Evolutionary conservation across 495 filamentous ascomycete species (phyloP), one percentile per base, ranked within the genome.

Genomic region (Daldinia loculata): DNA sequence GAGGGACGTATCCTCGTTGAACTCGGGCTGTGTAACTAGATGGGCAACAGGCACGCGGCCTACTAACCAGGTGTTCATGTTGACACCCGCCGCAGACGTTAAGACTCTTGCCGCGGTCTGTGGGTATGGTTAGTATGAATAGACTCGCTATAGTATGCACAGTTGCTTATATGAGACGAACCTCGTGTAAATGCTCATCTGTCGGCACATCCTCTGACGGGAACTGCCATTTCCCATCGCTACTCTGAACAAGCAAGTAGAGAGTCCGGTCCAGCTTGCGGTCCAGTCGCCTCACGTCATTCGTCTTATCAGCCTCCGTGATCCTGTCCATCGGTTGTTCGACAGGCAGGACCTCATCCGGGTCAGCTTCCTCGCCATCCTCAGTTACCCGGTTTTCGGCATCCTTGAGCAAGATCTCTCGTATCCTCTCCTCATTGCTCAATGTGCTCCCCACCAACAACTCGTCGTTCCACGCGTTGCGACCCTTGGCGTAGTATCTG

Each of bases 11-110:
- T 77, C 74, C 24, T 82, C 77, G 43, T 75, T 75, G 41, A 80
- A 67, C 41, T 67, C 74, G 69, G 77, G 86, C 77, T 77, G 80
- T 57, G 74, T 84, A 58, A 89, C 80, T 77, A 91, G 78, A 81
- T 98, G 93, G 9, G 94, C 94, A 53, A 97, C 87, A 15, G 95
- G 95, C 69, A 91, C 92, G 74, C 91, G 92, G 65, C 95, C 95
- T 65, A 98, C 92, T 72, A 98, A 86, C 94, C 96, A 99, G 64
- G 94, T 98, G 84, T 98, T 98, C 95, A 99, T 98, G 85, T 99
- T 97, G 30, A 91, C 79, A 66, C 95, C 95, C 12, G 88, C 93
- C 12, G 93, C 82, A 69, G 94, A 87, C 50, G 86, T 78, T 5
- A 98, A 85, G 65, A 91, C 88, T 55, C 93, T 88, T 68, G 91